Base-by-base conservation (phyloP, 257 asterid species). In the Gentiana straminea region DNA sequence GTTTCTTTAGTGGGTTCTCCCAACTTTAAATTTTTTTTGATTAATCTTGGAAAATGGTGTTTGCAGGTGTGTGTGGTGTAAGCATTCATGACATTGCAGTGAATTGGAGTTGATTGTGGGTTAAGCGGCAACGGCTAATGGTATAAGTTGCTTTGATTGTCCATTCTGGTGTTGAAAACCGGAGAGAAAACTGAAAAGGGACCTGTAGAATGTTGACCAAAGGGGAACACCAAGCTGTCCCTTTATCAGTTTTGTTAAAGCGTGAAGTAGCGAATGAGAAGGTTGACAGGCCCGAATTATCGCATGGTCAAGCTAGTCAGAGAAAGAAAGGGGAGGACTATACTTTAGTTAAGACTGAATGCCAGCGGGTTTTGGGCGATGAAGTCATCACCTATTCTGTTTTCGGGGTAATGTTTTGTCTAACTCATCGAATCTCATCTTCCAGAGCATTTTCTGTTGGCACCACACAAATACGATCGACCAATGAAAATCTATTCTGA, bases 281-380 rank as follows among this genome's bases (percentile, higher is more conserved):
- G 94, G 75, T 82, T 50, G 98, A 86, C 61, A 81, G 67, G 74
- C 98, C 98, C 2, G 96, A 86, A 68, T 70, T 84, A 62, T 62
- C 47, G 2, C 94, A 87, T 51, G 96, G 96, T 3, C 95, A 82
- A 65, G 95, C 94, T 44, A 76, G 76, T 49, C 95, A 91, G 79
- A 86, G 92, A 83, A 91, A 87, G 85, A 91, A 91, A 72, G 98
- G 98, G 8, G 98, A 91, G 73, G 98, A 91, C 67, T 81, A 84
- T 64, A 91, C 94, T 9, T 65, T 91, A 56, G 60, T 91, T 59
- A 91, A 86, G 86, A 79, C 98, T 0, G 96, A 87, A 70, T 84
- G 98, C 56, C 84, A 91, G 58, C 68, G 96, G 59, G 84, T 68
- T 41, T 70, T 86, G 69, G 96, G 92, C 33, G 98, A 91, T 81